Conservation (phyloP, 805 yeast genomes). For the Saturnispora besseyi region DNA sequence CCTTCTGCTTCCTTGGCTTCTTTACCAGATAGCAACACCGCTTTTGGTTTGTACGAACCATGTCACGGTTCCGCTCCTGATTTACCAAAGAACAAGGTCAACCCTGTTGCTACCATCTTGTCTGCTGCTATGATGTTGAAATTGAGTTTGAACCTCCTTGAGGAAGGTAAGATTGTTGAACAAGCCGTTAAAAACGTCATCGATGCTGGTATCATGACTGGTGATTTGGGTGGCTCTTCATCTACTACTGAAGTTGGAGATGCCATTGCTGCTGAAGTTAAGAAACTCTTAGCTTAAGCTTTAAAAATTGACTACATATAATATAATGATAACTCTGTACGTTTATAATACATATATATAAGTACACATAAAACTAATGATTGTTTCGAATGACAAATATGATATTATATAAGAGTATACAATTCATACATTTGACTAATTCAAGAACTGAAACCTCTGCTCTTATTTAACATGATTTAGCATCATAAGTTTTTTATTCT, state of each 20-base stretch:
- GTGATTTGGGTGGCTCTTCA: constrained; percentile 79
- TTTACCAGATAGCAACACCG: constrained; percentile 89
- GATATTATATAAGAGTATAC: no score
- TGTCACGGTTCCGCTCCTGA: constrained; percentile 99
- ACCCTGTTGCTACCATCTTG: constrained; percentile 90
- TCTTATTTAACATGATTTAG: no score
- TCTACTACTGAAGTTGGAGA: constrained; percentile 90
- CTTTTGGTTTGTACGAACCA: constrained; percentile 96
- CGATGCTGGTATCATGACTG: constrained; percentile 82
- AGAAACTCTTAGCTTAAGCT: constrained; percentile 21
- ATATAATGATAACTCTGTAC: no score
- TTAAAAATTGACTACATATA: neutral
- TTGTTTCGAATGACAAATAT: no score
- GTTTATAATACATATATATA: no score
- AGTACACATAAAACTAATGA: no score
- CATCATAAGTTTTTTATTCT: no score
- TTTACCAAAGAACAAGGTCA: constrained; percentile 75
- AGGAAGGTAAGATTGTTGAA: constrained; percentile 85
- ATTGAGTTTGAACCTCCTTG: constrained; percentile 70
- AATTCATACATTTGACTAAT: no score
- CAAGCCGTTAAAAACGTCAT: constrained; percentile 76
- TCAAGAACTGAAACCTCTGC: no score
- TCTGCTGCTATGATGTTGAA: constrained; percentile 98
- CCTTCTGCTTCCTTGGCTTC: constrained; percentile 97
- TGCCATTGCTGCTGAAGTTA: constrained; percentile 73